Conservation (phyloP, 2,329 filamentous ascomycete genomes). For the Arthrocladium fulminans region DNA sequence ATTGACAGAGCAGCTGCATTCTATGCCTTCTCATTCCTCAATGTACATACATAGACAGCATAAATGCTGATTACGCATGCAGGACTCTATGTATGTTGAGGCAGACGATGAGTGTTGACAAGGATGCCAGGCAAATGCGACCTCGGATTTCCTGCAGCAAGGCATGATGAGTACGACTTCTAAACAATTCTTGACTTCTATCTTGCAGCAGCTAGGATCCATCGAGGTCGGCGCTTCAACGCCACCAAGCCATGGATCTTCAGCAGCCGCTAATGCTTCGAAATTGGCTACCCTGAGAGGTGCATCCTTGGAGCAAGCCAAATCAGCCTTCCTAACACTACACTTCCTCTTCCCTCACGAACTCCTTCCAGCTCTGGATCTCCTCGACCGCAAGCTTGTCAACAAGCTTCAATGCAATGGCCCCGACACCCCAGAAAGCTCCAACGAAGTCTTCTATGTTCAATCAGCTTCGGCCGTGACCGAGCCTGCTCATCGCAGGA, state of each 20-base stretch:
- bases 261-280: not conserved
- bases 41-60: no score
- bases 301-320: conserved; percentile 10
- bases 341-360: conserved; percentile 77
- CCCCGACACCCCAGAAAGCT: not conserved
- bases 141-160: not conserved
- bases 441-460: conserved; percentile 50
- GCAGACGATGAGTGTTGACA: no score
- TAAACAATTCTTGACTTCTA: not conserved
- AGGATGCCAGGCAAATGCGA: not conserved
- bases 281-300: not conserved
- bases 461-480: conserved; percentile 45
- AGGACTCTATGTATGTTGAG: no score
- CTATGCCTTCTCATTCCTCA: no score
- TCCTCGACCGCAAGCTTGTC: conserved; percentile 71
- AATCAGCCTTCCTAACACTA: conserved; percentile 58
- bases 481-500: conserved; percentile 11
- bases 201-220: not conserved
- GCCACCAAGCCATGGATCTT: not conserved
- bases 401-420: conserved; percentile 32
- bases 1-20: no score
- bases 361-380: conserved; percentile 74
- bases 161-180: not conserved
- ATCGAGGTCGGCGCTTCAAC: not conserved
- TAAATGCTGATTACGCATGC: no score